phyloP scores from a whole-genome alignment of 2,329 filamentous ascomycete species.

The Arthrobotrys conoides region DNA sequence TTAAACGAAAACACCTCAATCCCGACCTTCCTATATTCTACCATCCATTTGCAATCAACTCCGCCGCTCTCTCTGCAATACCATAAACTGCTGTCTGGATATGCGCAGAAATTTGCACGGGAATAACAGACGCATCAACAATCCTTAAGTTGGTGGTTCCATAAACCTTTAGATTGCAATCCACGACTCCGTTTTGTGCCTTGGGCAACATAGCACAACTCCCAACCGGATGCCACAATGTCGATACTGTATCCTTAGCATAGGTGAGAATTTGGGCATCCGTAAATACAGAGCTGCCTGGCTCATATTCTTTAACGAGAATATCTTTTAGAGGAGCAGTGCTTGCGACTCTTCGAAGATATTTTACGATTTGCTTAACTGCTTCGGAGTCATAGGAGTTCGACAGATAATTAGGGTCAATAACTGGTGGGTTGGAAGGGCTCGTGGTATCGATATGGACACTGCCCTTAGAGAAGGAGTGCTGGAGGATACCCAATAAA shows the following conservation, averaged over 20 bases:
- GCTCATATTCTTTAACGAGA: conserved; percentile 86
- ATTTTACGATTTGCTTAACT: conserved; percentile 81
- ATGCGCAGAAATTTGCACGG: conserved; percentile 65
- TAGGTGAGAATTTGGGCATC: conserved; percentile 88
- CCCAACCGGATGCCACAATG: conserved; percentile 89
- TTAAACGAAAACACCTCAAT: neutral
- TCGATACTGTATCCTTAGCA: conserved; percentile 84
- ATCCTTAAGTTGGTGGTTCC: conserved; percentile 82
- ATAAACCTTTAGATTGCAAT: conserved; percentile 78
- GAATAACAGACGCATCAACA: conserved; percentile 89
- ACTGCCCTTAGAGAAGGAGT: conserved; percentile 68
- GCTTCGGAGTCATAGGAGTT: conserved; percentile 88
- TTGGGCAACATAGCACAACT: conserved; percentile 87
- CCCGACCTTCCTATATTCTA: conserved; percentile 62
- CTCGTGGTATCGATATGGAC: conserved; percentile 71
- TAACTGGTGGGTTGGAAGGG: conserved; percentile 79
- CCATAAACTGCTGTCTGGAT: conserved; percentile 82
- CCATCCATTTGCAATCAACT: conserved; percentile 83
- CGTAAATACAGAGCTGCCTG: conserved; percentile 79
- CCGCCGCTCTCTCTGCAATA: conserved; percentile 85
- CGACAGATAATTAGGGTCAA: conserved; percentile 92
- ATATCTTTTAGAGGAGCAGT: conserved; percentile 84
- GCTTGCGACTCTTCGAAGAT: conserved; percentile 81
- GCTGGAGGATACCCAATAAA: conserved; percentile 61
- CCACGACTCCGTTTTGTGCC: conserved; percentile 84